Evolutionary conservation across 331 rosid species (phyloP), one percentile per base, ranked within the genome.

Genomic region (Spiraea crenata): DNA sequence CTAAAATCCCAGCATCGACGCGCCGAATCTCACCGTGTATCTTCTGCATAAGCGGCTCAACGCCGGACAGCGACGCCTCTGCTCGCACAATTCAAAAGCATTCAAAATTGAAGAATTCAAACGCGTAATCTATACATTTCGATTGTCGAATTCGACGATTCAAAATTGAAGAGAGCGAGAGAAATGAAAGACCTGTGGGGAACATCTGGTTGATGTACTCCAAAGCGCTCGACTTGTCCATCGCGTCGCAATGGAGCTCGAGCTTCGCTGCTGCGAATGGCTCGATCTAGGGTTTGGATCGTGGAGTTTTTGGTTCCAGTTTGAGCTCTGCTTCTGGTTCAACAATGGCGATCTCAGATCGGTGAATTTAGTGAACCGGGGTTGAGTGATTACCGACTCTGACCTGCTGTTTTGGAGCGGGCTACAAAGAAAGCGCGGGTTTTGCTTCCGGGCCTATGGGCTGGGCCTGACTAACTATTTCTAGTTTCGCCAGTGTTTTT

Each of bases 171-270:
- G 59, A 52, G 20, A 39, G 31, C 20, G 25, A 37, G 20, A 63
- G 59, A 65, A 39, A 59, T 15, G 20, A 62, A 38, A 58, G 44
- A 93, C 99, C 99, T 73, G 91, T 87, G 67, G 99, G 99, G 80
- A 93, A 93, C 99, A 91, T 91, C 82, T 93, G 99, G 68, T 93
- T 93, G 85, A 93, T 93, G 76, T 93, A 93, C 56, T 91, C 99
- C 79, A 91, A 79, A 45, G 97, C 89, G 82, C 97, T 93, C 55
- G 99, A 93, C 83, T 93, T 93, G 86, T 93, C 96, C 97, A 93
- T 93, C 57, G 82, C 63, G 31, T 68, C 38, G 42, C 19, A 8
- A 35, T 35, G 9, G 20, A 19, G 45, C 56, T 34, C 46, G 16
- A 49, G 67, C 46, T 35, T 35, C 39, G 67, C 2, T 20, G 67